phyloP scores from a whole-genome alignment of 768 basidiomycete species.

The Tephrocybe sp. region DNA sequence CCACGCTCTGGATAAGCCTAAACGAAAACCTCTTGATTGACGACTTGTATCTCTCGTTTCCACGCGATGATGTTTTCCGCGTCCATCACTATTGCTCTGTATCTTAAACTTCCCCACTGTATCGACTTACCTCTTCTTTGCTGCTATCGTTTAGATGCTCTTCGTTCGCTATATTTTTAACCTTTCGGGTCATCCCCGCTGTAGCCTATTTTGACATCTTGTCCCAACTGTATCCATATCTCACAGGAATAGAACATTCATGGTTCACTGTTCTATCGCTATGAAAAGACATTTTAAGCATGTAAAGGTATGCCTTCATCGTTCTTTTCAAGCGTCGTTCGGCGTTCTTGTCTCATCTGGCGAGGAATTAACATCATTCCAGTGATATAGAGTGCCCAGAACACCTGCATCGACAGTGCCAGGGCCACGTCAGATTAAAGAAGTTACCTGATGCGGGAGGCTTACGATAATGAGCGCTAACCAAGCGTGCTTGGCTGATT shows the following conservation, averaged over 20 bases:
- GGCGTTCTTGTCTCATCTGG: conserved; percentile 40
- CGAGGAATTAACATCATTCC: conserved; percentile 43
- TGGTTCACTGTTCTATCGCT: not conserved
- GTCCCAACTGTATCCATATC: conserved; percentile 21
- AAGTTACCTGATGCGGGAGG: conserved; percentile 3
- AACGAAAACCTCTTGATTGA: not conserved
- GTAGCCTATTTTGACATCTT: conserved; percentile 5
- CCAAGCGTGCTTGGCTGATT: conserved; percentile 43
- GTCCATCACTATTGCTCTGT: conserved; percentile 2
- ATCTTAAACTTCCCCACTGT: conserved; percentile 10
- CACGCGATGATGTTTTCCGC: conserved; percentile 1
- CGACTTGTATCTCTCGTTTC: not conserved
- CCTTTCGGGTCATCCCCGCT: conserved; percentile 5
- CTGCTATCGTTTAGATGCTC: conserved; percentile 14
- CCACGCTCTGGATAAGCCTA: conserved; percentile 15
- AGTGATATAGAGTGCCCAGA: conserved; percentile 42
- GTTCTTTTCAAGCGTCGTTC: conserved; percentile 17
- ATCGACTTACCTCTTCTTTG: conserved; percentile 12
- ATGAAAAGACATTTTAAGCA: not conserved
- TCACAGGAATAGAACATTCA: conserved; percentile 2
- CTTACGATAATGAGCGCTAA: conserved; percentile 40
- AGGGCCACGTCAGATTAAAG: not conserved
- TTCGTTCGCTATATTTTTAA: conserved; percentile 17
- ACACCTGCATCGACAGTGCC: conserved; percentile 28
- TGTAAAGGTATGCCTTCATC: conserved; percentile 13